phyloP scores from a whole-genome alignment of 192 early-diverging fungal genomes.

The Umbelopsis sp. region DNA sequence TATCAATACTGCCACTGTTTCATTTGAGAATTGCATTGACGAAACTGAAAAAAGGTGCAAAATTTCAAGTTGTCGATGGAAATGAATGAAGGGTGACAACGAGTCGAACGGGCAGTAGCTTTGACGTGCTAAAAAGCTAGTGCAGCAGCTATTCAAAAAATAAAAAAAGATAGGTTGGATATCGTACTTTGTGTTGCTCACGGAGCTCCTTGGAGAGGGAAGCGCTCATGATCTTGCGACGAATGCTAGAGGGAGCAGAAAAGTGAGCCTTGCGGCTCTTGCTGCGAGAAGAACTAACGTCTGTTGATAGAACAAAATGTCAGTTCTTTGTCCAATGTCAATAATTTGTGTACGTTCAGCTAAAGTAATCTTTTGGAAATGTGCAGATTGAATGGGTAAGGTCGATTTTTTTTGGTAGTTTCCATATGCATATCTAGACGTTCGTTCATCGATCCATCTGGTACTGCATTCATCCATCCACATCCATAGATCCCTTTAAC shows the following conservation, averaged over 20 bases:
- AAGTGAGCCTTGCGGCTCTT: constrained; percentile 99
- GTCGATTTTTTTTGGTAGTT: not conserved
- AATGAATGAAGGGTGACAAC: too few species aligned
- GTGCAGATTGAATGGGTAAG: not conserved
- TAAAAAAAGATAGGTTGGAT: not conserved
- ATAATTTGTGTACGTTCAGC: not conserved
- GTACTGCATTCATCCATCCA: constrained; percentile 18
- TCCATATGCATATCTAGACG: not conserved
- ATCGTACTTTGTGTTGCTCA: constrained; percentile 88
- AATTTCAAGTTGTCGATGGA: too few species aligned
- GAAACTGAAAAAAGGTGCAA: too few species aligned
- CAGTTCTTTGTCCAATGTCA: not conserved
- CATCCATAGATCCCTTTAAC: constrained; percentile 4
- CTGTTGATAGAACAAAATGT: constrained; percentile 34
- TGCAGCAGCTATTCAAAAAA: not conserved
- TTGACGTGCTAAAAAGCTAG: not conserved
- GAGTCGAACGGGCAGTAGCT: too few species aligned
- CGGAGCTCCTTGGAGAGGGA: constrained; percentile 97
- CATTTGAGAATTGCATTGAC: too few species aligned
- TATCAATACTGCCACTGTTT: too few species aligned
- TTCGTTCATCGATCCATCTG: constrained; percentile 22
- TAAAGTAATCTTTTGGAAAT: not conserved
- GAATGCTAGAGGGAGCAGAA: constrained; percentile 90
- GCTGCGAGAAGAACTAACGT: constrained; percentile 89
- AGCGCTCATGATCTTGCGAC: constrained; percentile 97